Evolutionary conservation across 306 rosid species (phyloP).

Genomic region (Aeschynomene evenia): DNA sequence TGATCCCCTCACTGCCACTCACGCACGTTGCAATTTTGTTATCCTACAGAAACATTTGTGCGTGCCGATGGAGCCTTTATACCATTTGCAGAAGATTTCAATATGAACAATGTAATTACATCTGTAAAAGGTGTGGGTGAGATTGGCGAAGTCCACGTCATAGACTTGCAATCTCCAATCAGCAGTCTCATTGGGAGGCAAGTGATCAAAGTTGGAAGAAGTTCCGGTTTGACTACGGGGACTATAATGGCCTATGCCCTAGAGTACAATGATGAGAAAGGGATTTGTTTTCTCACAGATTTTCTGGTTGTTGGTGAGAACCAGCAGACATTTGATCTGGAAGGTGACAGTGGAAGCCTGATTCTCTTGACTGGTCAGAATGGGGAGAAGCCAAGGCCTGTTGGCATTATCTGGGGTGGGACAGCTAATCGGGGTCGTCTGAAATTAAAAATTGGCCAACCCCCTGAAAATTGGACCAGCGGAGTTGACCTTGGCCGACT

Average conservation of each 20-base stretch:
- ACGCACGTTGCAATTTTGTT: slow-evolving; percentile 40
- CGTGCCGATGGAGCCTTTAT: slow-evolving; percentile 99
- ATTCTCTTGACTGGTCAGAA: slow-evolving; percentile 78
- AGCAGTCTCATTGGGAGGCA: slow-evolving; percentile 88
- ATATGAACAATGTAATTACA: slow-evolving; percentile 66
- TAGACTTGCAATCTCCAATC: slow-evolving; percentile 94
- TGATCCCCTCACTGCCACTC: slow-evolving; percentile 12
- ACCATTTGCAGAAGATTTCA: slow-evolving; percentile 85
- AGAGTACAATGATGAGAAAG: slow-evolving; percentile 95
- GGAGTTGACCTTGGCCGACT: slow-evolving; percentile 99
- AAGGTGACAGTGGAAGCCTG: slow-evolving; percentile 99
- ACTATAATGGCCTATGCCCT: slow-evolving; percentile 94
- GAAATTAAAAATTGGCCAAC: slow-evolving; percentile 83
- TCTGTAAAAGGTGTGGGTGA: slow-evolving; percentile 82
- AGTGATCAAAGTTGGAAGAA: slow-evolving; percentile 95
- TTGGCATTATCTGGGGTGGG: slow-evolving; percentile 99
- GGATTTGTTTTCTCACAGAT: slow-evolving; percentile 97
- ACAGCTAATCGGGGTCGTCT: slow-evolving; percentile 95
- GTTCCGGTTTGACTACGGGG: slow-evolving; percentile 95
- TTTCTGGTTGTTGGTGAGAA: slow-evolving; percentile 99
- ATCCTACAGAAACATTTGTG: slow-evolving; percentile 92
- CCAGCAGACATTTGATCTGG: slow-evolving; percentile 96
- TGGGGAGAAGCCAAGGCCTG: slow-evolving; percentile 79
- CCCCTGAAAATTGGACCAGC: slow-evolving; percentile 99
- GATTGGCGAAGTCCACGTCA: slow-evolving; percentile 79